These are phyloP conservation scores for Dendrocalamus sinicus DNA, from an alignment of 176 grass and related monocot species.

Conservation along the genomic window DNA sequence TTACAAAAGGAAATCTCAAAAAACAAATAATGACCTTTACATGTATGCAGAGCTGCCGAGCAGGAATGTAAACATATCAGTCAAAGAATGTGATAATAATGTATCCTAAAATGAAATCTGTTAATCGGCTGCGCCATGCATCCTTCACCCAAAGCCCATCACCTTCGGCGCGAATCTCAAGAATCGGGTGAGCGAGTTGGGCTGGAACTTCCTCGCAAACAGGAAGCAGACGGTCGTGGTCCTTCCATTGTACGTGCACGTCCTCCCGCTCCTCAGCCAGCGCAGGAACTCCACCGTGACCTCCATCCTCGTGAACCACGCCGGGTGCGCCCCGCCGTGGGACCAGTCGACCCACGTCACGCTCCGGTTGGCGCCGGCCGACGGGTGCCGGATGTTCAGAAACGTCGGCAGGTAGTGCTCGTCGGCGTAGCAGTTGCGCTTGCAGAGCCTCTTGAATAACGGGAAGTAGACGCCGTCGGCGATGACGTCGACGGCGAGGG, in stretches of 20 bases:
- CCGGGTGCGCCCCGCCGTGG: conserved; percentile 60
- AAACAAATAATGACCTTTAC: neutral
- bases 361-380: conserved; percentile 20
- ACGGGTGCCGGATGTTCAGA: conserved; percentile 30
- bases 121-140: neutral
- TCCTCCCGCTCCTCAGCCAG: conserved; percentile 45
- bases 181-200: conserved; percentile 69
- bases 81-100: neutral
- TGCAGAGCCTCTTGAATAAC: conserved; percentile 54
- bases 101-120: neutral
- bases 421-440: conserved; percentile 64
- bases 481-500: conserved; percentile 46
- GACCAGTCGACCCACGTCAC: conserved; percentile 87
- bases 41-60: too few relatives aligned
- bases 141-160: conserved; percentile 60
- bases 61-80: neutral
- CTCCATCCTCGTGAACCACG: conserved; percentile 55
- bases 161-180: conserved; percentile 70
- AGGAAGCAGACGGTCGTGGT: conserved; percentile 63
- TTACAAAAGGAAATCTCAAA: neutral
- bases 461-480: conserved; percentile 56
- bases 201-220: conserved; percentile 73
- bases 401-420: conserved; percentile 78
- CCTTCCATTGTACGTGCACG: conserved; percentile 62
- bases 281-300: conserved; percentile 64